phyloP scores from a whole-genome alignment of 2,329 filamentous ascomycete genomes.

The Calonectria pauciramosa region DNA sequence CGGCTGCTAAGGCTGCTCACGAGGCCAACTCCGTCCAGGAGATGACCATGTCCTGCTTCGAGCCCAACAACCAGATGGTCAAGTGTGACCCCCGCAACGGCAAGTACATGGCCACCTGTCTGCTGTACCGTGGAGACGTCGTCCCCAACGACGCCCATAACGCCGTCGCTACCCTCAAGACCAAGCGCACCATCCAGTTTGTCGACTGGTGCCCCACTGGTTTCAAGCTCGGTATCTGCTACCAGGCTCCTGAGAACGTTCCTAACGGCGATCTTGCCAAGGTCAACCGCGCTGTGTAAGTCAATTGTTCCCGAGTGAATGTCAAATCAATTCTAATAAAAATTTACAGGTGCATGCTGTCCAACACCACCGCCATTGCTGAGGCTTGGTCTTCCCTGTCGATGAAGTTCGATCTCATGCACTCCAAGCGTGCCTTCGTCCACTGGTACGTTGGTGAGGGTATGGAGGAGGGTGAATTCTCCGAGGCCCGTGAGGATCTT shows the following conservation, averaged over 20 bases:
- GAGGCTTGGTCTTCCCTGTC: conserved; percentile 98
- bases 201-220: conserved; percentile 99
- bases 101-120: conserved; percentile 99
- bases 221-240: conserved; percentile 99
- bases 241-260: conserved; percentile 95
- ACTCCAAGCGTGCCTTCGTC: conserved; percentile 99
- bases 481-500: conserved; percentile 97
- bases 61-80: conserved; percentile 99
- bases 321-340: background rate
- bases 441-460: conserved; percentile 99
- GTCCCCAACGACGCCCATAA: conserved; percentile 95
- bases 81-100: conserved; percentile 98
- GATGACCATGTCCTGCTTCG: conserved; percentile 99
- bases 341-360: conserved; percentile 87
- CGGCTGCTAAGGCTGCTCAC: conserved; percentile 94
- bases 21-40: conserved; percentile 98
- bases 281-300: conserved; percentile 97
- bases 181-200: conserved; percentile 99
- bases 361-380: conserved; percentile 98
- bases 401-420: conserved; percentile 99
- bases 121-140: conserved; percentile 98
- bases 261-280: conserved; percentile 98
- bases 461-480: conserved; percentile 99
- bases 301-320: conserved; percentile 45
- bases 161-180: conserved; percentile 96